A percentile compares a stretch with the other conserved stretches of the same genome.
phyloP scores from a whole-genome alignment of 2,329 filamentous ascomycete genomes.

The Coniella lustricola region DNA sequence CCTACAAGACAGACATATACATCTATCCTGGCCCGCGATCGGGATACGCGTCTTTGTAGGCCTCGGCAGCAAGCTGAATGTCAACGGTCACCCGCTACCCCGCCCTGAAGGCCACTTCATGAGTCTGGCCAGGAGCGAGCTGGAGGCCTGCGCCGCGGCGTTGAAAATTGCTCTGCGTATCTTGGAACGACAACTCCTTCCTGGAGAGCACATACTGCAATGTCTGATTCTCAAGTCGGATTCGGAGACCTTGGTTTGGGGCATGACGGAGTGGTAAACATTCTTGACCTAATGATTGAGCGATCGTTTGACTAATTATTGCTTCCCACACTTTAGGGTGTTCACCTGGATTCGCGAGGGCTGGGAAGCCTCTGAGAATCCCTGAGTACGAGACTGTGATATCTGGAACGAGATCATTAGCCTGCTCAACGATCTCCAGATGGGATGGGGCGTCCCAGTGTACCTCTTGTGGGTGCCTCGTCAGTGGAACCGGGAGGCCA shows the following conservation, averaged over 20 bases:
- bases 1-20: constrained; percentile 4
- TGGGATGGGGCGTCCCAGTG: neutral
- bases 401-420: neutral
- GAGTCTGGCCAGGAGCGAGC: neutral
- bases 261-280: neutral
- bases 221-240: constrained; percentile 5
- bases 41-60: constrained; percentile 7
- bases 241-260: neutral
- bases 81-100: neutral
- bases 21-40: constrained; percentile 3
- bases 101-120: neutral
- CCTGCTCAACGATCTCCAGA: neutral
- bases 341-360: neutral
- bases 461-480: constrained; percentile 6
- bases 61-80: neutral
- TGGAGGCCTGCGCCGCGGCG: neutral
- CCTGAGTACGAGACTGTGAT: constrained; percentile 1
- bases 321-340: neutral
- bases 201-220: neutral
- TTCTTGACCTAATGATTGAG: too few species aligned
- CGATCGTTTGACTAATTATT: neutral
- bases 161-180: neutral
- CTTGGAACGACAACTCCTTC: neutral
- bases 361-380: neutral
- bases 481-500: neutral